Percentiles rank a stretch among this genome's conserved stretches.
These are phyloP conservation scores for Naganishia vaughanmartiniae DNA, from an alignment of 768 basidiomycete species.

Conservation along the genomic window DNA sequence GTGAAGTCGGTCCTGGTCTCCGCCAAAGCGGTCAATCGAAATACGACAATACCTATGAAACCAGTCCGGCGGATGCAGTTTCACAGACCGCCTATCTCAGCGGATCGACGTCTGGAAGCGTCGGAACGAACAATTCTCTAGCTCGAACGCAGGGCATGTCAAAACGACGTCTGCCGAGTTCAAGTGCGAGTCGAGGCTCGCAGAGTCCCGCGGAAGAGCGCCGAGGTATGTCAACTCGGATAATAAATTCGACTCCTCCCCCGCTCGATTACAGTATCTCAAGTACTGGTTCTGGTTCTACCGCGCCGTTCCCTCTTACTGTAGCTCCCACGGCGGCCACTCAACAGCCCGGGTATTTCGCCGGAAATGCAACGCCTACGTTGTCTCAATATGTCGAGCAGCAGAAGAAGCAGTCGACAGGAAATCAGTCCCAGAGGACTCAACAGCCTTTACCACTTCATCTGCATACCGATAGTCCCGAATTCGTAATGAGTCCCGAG, in stretches of 20 bases:
- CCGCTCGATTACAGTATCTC: constrained; percentile 16
- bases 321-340: background rate
- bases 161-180: constrained; percentile 29
- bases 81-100: background rate
- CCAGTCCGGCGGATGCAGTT: background rate
- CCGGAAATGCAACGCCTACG: constrained; percentile 31
- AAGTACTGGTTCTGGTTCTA: constrained; percentile 13
- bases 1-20: constrained; percentile 15
- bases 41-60: constrained; percentile 11
- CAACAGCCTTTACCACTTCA: background rate
- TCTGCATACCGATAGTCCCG: background rate
- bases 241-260: constrained; percentile 11
- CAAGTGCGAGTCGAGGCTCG: constrained; percentile 29
- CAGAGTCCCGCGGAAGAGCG: constrained; percentile 30
- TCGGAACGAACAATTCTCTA: background rate
- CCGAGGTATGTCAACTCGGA: constrained; percentile 12
- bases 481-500: background rate
- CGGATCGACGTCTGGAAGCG: constrained; percentile 4
- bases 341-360: background rate
- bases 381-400: constrained; percentile 1
- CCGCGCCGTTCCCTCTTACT: constrained; percentile 10
- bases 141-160: background rate
- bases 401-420: background rate
- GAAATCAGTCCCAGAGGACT: background rate
- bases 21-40: constrained; percentile 12